Evolutionary conservation across 176 grass and related monocot genomes (phyloP).

Genomic region (Oryza meridionalis): DNA sequence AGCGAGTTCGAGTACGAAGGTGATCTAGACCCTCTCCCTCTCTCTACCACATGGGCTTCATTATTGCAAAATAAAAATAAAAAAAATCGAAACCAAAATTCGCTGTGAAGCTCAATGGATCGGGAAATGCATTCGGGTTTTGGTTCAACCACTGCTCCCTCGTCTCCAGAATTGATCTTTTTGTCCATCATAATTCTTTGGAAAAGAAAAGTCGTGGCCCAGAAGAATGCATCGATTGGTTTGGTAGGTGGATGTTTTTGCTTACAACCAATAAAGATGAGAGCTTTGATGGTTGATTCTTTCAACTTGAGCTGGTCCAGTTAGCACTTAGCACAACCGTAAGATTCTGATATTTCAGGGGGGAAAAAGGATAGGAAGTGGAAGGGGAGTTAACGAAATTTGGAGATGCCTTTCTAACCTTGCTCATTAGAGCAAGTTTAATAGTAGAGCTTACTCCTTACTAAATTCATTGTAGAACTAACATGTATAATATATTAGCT

Average conservation of each 20-base stretch:
- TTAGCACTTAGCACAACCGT: background rate
- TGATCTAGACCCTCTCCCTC: slow-evolving; percentile 2
- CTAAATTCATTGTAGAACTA: too few species aligned
- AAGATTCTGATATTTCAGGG: background rate
- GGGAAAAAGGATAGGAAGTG: background rate
- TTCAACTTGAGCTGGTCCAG: background rate
- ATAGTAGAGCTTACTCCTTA: too few species aligned
- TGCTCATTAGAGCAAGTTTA: background rate
- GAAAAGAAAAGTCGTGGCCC: background rate
- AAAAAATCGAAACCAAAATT: background rate
- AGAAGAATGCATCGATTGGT: slow-evolving; percentile 1
- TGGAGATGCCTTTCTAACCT: background rate
- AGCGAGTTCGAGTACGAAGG: slow-evolving; percentile 84
- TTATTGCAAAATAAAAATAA: background rate
- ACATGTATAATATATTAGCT: too few species aligned
- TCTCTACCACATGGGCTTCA: background rate
- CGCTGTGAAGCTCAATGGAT: background rate
- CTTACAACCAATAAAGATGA: background rate
- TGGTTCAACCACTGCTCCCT: background rate
- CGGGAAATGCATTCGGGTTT: slow-evolving; percentile 21
- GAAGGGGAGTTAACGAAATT: slow-evolving; percentile 12
- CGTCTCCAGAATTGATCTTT: background rate
- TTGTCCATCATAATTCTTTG: background rate
- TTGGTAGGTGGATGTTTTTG: background rate
- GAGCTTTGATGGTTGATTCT: background rate